Evolutionary conservation across 2,329 filamentous ascomycete species (phyloP), one percentile per base, ranked within the genome.

Genomic region (Ilyonectria mors-panacis): DNA sequence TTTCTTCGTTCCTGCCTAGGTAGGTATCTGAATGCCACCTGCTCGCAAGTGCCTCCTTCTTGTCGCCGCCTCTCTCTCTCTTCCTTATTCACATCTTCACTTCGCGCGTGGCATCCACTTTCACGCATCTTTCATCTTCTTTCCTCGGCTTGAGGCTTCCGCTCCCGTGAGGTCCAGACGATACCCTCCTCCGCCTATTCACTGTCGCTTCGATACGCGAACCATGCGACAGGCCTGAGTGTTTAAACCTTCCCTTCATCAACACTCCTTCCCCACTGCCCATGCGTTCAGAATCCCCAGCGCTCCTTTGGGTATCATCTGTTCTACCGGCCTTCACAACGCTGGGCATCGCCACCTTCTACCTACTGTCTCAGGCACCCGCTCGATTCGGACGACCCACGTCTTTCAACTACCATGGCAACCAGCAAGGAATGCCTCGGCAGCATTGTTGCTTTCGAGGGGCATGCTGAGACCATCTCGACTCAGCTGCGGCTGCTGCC

Each of bases 401-500:
- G 59, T 57, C 47, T 72, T 60, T 61, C 61, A 60, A 12, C 30
- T 47, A 73, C 58, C 54, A 80, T 79, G 78, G 54, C 71, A 39
- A 63, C 63, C 50, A 63, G 74, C 65, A 70, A 73, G 58, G 70
- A 72, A n/a, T 58, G 67, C 35, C 61, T 73, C 53, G 88, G 88
- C 53, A 87, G 83, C 74, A 78, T 91, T 59, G 83, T 92, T 59
- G 88, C 89, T 68, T 85, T 92, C 63, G 89, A 91, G 74, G 89
- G 89, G 6, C 82, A 87, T 35, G 73, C 78, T 26, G 85, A 89
- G 51, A 80, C 83, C 33, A 82, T 91, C 33, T 85, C 86, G 26
- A 90, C 87, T 4, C 89, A 92, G 71, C 79, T 91, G 44, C 85
- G 85, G 53, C 82, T 91, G 3, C 83, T 92, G 12, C 89, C 89